Conservation (phyloP, 257 asterid genomes). For the Nicotiana attenuata region DNA sequence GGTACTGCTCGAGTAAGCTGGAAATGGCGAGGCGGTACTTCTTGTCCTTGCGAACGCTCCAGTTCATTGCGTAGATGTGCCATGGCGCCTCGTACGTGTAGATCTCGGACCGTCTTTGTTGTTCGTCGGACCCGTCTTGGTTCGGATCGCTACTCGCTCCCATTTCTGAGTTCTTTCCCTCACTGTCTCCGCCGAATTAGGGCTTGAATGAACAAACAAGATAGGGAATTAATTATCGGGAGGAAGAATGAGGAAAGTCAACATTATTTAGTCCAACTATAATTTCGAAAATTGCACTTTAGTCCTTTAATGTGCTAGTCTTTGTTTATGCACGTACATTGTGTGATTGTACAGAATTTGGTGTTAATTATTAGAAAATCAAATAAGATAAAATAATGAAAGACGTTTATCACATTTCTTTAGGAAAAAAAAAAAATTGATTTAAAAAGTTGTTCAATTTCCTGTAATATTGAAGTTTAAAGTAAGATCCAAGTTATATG, state of each 20-base stretch:
- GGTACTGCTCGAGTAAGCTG: slow-evolving; percentile 76
- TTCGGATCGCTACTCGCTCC: slow-evolving; percentile 75
- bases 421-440: too few relatives aligned
- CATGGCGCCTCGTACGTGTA: slow-evolving; percentile 98
- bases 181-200: neutral
- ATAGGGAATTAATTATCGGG: neutral
- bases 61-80: slow-evolving; percentile 95
- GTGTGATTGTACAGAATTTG: neutral
- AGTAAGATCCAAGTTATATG: too few relatives aligned
- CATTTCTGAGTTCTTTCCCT: slow-evolving; percentile 21
- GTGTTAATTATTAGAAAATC: neutral
- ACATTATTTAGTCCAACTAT: neutral
- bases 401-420: too few relatives aligned
- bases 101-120: slow-evolving; percentile 95
- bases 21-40: slow-evolving; percentile 87
- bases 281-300: neutral
- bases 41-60: slow-evolving; percentile 89
- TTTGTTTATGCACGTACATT: neutral
- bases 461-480: too few relatives aligned
- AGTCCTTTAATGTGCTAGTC: neutral
- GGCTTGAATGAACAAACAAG: neutral
- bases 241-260: neutral
- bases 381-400: neutral
- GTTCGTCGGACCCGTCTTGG: slow-evolving; percentile 85
- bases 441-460: too few relatives aligned